Evolutionary conservation across 2,329 filamentous ascomycete species (phyloP).

Genomic region (Scedosporium dehoogii): DNA sequence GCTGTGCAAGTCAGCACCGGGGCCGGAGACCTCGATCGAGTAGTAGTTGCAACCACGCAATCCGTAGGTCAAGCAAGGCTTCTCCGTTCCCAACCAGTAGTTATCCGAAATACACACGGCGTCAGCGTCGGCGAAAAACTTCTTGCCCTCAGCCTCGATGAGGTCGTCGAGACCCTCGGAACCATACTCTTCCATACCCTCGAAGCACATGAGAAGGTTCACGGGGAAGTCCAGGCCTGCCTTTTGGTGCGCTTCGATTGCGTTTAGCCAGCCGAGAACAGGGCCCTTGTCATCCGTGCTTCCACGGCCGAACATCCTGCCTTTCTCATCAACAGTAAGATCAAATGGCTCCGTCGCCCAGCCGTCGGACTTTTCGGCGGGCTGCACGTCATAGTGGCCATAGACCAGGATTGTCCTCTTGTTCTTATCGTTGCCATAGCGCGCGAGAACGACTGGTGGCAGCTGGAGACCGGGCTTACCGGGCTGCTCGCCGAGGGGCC

Average conservation of each 20-base stretch:
- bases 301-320: conserved; percentile 91
- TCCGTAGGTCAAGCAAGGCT: conserved; percentile 95
- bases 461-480: conserved; percentile 84
- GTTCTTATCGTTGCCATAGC: conserved; percentile 83
- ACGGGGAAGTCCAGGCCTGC: conserved; percentile 91
- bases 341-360: conserved; percentile 95
- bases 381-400: conserved; percentile 98
- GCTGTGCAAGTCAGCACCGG: conserved; percentile 88
- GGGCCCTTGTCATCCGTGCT: conserved; percentile 97
- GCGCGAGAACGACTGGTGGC: conserved; percentile 82
- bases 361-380: conserved; percentile 83
- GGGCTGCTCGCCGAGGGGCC: conserved; percentile 82
- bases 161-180: conserved; percentile 94
- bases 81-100: conserved; percentile 99
- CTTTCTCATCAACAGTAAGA: conserved; percentile 78
- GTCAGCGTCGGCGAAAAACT: conserved; percentile 91
- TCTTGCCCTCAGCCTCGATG: conserved; percentile 81
- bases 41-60: conserved; percentile 98
- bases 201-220: conserved; percentile 98
- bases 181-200: conserved; percentile 99
- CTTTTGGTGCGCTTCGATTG: conserved; percentile 95
- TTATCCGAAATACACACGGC: conserved; percentile 98
- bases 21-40: conserved; percentile 79
- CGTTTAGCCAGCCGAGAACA: conserved; percentile 94
- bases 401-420: conserved; percentile 96